Evolutionary conservation across 1,284 basidiomycete genomes (phyloP).

Genomic region (Microbotryum silenes-acaulis): DNA sequence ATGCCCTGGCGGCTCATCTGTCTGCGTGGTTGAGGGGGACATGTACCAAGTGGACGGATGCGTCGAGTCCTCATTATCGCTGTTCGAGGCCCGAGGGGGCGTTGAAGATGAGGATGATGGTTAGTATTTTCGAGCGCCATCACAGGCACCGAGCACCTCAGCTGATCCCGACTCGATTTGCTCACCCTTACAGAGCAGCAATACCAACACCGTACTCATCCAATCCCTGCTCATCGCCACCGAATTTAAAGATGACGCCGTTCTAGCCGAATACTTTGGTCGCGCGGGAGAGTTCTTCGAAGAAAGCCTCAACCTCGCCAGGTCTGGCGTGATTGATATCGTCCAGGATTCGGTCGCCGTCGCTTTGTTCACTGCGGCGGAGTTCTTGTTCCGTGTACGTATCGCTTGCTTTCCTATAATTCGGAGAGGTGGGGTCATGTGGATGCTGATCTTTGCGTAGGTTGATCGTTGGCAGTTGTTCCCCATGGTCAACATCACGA

Average conservation of each 20-base stretch:
- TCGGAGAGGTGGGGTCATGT: conserved; percentile 13
- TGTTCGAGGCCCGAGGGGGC: neutral
- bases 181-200: conserved; percentile 8
- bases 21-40: too few species aligned
- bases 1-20: too few species aligned
- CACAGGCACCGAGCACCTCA: neutral
- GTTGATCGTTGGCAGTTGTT: conserved; percentile 1
- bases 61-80: neutral
- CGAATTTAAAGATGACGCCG: conserved; percentile 1
- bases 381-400: neutral
- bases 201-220: neutral
- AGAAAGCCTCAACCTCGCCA: neutral
- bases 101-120: neutral
- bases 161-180: neutral
- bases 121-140: neutral
- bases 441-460: neutral
- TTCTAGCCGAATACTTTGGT: conserved; percentile 3
- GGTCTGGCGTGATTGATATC: neutral
- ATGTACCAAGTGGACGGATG: too few species aligned
- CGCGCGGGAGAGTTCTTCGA: conserved; percentile 13
- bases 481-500: conserved; percentile 1
- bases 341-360: conserved; percentile 12
- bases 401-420: neutral
- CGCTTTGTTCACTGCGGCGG: neutral
- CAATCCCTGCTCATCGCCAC: conserved; percentile 7